Evolutionary conservation across 306 rosid genomes (phyloP).

Genomic region (Mucuna pruriens): DNA sequence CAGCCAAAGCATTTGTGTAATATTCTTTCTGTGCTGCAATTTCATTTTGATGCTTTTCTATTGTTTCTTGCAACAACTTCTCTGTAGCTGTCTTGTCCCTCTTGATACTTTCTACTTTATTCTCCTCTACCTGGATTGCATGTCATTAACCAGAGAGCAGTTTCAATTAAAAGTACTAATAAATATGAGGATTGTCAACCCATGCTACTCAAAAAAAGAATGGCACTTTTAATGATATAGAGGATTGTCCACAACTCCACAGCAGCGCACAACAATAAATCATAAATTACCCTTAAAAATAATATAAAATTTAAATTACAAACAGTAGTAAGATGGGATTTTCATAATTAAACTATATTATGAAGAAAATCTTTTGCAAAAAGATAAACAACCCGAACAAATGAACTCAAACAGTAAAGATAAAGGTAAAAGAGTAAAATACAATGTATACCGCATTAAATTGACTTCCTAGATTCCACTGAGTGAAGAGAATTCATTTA

Average conservation of each 20-base stretch:
- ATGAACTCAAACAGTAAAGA: constrained; percentile 16
- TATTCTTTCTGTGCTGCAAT: constrained; percentile 84
- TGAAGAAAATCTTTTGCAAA: constrained; percentile 6
- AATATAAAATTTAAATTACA: constrained; percentile 24
- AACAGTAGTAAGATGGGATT: constrained; percentile 9
- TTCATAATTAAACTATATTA: constrained; percentile 5
- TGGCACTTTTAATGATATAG: not conserved
- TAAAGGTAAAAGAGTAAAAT: constrained; percentile 5
- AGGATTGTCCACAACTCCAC: not conserved
- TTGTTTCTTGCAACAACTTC: constrained; percentile 90
- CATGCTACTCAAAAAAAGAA: constrained; percentile 28
- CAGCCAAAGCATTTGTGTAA: constrained; percentile 85
- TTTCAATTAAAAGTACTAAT: constrained; percentile 31
- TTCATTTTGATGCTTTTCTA: constrained; percentile 91
- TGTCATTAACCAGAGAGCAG: constrained; percentile 34
- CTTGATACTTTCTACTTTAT: constrained; percentile 94
- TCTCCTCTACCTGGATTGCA: constrained; percentile 87
- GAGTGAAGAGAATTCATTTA: constrained; percentile 9
- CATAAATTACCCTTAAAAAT: constrained; percentile 12
- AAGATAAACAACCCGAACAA: not conserved
- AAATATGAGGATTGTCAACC: constrained; percentile 23
- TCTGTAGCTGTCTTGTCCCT: constrained; percentile 95
- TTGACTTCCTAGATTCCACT: constrained; percentile 24
- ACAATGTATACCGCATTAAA: not conserved
- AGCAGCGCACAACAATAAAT: constrained; percentile 7